Percentiles rank a stretch among this genome's conserved stretches.
phyloP scores from a whole-genome alignment of 1,284 basidiomycete species.

The Albatrellus sp. region DNA sequence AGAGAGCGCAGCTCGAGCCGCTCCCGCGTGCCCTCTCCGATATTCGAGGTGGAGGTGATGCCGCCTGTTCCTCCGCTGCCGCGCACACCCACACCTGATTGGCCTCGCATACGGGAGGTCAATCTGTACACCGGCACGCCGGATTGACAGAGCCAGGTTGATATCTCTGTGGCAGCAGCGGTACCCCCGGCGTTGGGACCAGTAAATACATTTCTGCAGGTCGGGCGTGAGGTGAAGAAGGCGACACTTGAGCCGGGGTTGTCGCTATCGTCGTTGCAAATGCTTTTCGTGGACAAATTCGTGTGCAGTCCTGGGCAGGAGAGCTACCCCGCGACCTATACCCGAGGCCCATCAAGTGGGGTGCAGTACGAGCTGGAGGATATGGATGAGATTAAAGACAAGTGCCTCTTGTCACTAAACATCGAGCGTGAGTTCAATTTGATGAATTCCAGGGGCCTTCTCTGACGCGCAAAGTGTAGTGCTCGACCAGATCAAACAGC shows the following conservation, averaged over 20 bases:
- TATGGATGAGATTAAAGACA: slow-evolving; percentile 85
- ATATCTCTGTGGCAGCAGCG: not conserved
- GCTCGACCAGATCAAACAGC: slow-evolving; percentile 96
- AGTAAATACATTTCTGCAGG: slow-evolving; percentile 77
- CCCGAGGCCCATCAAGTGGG: slow-evolving; percentile 82
- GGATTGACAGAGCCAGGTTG: not conserved
- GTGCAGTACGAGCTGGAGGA: slow-evolving; percentile 96
- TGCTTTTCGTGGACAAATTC: slow-evolving; percentile 93
- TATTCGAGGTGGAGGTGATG: slow-evolving; percentile 4
- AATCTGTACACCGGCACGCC: too few species aligned
- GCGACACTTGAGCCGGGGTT: slow-evolving; percentile 59
- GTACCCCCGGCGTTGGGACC: slow-evolving; percentile 20
- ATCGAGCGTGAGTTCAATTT: slow-evolving; percentile 79
- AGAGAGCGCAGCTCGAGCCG: slow-evolving; percentile 15
- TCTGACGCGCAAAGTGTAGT: slow-evolving; percentile 34
- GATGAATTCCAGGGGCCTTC: slow-evolving; percentile 1
- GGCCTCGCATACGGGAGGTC: slow-evolving; percentile 2
- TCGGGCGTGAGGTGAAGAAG: slow-evolving; percentile 90
- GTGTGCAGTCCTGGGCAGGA: slow-evolving; percentile 88
- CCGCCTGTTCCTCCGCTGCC: slow-evolving; percentile 17
- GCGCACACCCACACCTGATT: slow-evolving; percentile 15
- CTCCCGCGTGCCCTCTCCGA: slow-evolving; percentile 14
- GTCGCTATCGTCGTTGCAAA: slow-evolving; percentile 62
- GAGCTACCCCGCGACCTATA: slow-evolving; percentile 93
- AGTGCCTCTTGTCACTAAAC: slow-evolving; percentile 81